Evolutionary conservation across 2,329 filamentous ascomycete genomes (phyloP), one percentile per base, ranked within the genome.

Genomic region (Sporothrix euskadiensis): DNA sequence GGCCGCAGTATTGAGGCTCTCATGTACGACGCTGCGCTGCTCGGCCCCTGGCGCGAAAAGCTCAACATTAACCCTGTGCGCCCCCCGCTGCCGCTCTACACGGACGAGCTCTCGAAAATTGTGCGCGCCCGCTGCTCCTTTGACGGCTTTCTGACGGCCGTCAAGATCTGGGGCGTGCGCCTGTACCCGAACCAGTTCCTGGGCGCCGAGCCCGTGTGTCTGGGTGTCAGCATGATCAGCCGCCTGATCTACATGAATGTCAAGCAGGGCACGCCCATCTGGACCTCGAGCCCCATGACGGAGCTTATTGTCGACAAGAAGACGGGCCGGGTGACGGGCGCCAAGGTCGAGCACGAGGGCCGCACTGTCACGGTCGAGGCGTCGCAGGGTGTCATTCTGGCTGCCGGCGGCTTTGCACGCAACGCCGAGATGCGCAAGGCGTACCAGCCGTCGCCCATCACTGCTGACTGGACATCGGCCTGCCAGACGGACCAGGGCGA

Each of bases 341-440:
- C 79, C 2, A 69, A 76, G 6, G 75, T 81, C 12, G 71, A 74
- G 66, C 71, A 76, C 26, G 74, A 78, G 9, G 80, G 79, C 26
- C 73, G 74, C 16, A 65, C 75, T 1, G 69, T 78, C 6, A 74
- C 71, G 1, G 76, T 82, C 66, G 71, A 77, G 1, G 78, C 80
- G 8, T 74, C 71, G 0, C 70, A 75, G n/a, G 81, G 79, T 14
- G 80, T 82, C 14, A 73, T 83, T 10, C 77, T 83, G 9, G 78
- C 78, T 7, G 80, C 80, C 7, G 81, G 80, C 6, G 81, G 81
- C 4, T 83, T 83, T 74, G 78, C 81, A 0, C 76, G 77, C 19
- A 81, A 81, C 68, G 57, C 71, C 7, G 69, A 74, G 10, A 79
- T 82, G 76, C 78, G 81, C n/a, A 71, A 78, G 26, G 65, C 77